A percentile compares a stretch with the other conserved stretches of the same genome.
phyloP scores from a whole-genome alignment of 2,329 filamentous ascomycete genomes.

The Albifimbria verrucaria region DNA sequence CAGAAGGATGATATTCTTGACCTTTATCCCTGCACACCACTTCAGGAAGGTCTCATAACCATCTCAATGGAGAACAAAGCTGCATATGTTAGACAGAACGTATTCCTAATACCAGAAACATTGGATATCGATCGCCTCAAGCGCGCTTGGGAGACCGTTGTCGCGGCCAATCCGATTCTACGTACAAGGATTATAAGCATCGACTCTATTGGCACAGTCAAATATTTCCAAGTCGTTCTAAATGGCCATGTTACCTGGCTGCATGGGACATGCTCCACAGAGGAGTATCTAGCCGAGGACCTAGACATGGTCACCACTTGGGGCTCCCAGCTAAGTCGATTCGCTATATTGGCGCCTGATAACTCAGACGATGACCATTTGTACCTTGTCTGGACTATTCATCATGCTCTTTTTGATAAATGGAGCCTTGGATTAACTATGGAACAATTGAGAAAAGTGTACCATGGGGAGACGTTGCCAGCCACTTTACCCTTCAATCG shows the following conservation, averaged over 20 bases:
- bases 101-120: conserved; percentile 15
- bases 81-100: conserved; percentile 28
- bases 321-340: conserved; percentile 5
- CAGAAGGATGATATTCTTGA: conserved; percentile 19
- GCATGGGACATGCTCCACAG: background rate
- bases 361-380: background rate
- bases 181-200: conserved; percentile 10
- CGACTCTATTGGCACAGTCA: conserved; percentile 1
- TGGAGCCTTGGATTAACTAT: too few species aligned
- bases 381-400: conserved; percentile 16
- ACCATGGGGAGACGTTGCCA: too few species aligned
- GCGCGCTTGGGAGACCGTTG: conserved; percentile 19
- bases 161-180: conserved; percentile 6
- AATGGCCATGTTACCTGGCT: conserved; percentile 4
- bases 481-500: too few species aligned
- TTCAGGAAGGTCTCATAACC: conserved; percentile 37
- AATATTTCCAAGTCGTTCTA: conserved; percentile 9
- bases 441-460: too few species aligned
- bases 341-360: background rate
- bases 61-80: conserved; percentile 25
- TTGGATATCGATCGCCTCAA: conserved; percentile 21
- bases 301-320: conserved; percentile 3
- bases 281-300: background rate
- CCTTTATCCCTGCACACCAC: conserved; percentile 33
- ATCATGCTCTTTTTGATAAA: conserved; percentile 20